phyloP scores from a whole-genome alignment of 805 yeast species.

The Spathaspora gorwiae region DNA sequence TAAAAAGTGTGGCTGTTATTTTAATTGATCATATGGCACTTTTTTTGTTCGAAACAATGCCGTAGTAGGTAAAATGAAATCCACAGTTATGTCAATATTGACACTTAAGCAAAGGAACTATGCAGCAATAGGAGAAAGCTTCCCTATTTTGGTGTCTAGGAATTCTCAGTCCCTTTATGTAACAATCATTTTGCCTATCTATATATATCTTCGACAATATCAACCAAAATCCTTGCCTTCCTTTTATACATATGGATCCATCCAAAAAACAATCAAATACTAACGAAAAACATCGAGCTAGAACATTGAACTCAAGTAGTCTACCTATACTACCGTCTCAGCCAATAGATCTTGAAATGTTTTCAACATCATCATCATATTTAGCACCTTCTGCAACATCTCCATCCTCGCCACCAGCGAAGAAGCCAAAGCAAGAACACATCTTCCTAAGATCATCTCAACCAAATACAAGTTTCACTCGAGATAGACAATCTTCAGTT shows the following conservation, averaged over 20 bases:
- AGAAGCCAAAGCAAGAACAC: neutral
- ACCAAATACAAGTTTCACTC: slow-evolving; percentile 11
- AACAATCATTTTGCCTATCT: neutral
- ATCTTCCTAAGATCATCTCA: slow-evolving; percentile 1
- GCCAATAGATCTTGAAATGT: neutral
- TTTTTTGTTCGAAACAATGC: too few species aligned
- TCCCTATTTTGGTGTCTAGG: too few species aligned
- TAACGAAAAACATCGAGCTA: neutral
- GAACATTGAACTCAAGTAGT: neutral
- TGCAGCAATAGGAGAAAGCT: too few species aligned
- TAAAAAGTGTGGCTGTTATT: too few species aligned
- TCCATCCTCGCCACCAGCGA: neutral
- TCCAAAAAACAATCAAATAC: neutral
- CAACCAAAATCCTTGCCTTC: neutral
- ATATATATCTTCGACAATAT: neutral
- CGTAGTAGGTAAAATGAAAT: too few species aligned
- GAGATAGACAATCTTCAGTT: neutral
- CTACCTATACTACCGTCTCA: slow-evolving; percentile 1
- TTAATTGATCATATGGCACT: too few species aligned
- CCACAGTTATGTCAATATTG: too few species aligned
- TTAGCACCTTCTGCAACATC: neutral
- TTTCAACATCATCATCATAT: neutral
- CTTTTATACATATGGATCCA: neutral
- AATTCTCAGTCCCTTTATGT: neutral
- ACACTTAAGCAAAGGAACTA: too few species aligned